Evolutionary conservation across 306 rosid genomes (phyloP).

Genomic region (Inga leiocalycina): DNA sequence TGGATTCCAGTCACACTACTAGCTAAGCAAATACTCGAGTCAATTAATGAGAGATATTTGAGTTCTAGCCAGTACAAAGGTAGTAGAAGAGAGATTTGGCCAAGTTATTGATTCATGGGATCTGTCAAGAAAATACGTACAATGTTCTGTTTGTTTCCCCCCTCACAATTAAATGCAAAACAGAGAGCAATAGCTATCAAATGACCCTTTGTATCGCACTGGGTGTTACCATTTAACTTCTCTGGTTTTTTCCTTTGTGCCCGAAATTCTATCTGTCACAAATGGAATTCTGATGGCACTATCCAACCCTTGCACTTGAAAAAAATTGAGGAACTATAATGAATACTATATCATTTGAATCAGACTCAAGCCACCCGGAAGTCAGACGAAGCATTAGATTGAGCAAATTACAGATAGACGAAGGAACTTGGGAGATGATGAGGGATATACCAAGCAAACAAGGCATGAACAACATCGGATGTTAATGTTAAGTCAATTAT

Average conservation of each 20-base stretch:
- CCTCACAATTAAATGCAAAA: constrained; percentile 22
- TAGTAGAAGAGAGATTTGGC: not conserved
- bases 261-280: constrained; percentile 25
- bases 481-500: not conserved
- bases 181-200: constrained; percentile 47
- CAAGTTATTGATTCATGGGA: not conserved
- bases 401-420: too few relatives aligned
- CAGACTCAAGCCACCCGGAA: constrained; percentile 55
- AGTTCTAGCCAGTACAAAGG: not conserved
- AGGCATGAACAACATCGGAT: not conserved
- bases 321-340: not conserved
- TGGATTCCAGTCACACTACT: constrained; percentile 4
- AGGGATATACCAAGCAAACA: not conserved
- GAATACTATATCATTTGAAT: constrained; percentile 29
- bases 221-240: constrained; percentile 43
- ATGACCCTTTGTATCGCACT: constrained; percentile 30
- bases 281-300: constrained; percentile 23
- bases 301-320: constrained; percentile 9
- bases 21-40: not conserved
- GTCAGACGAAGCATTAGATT: not conserved
- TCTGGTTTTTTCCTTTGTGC: constrained; percentile 27
- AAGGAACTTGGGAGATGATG: not conserved
- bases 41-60: not conserved
- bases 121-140: not conserved
- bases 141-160: not conserved